Evolutionary conservation across 352 stramenopile species (phyloP).

Genomic region (Phytophthora pini): DNA sequence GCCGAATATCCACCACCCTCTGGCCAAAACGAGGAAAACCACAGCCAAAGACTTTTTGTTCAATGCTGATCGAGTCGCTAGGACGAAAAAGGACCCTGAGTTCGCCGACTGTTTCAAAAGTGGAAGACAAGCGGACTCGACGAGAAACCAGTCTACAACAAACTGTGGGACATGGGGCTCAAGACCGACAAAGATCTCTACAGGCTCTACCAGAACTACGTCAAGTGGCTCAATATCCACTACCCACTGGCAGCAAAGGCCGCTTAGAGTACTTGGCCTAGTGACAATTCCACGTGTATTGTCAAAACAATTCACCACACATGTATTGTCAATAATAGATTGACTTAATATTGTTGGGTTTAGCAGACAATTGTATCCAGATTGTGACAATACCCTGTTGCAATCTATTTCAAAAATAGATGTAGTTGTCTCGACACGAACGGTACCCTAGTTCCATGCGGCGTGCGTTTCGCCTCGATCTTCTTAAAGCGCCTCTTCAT

Average conservation of each 20-base stretch:
- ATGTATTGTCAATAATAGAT: neutral
- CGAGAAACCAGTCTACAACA: neutral
- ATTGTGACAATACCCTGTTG: no score
- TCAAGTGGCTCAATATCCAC: constrained; percentile 7
- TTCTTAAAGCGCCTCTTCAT: constrained; percentile 31
- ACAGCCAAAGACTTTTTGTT: constrained; percentile 1
- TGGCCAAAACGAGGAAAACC: neutral
- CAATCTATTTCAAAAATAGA: no score
- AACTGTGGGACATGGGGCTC: neutral
- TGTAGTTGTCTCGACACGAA: neutral
- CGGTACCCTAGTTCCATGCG: neutral
- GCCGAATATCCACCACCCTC: constrained; percentile 6
- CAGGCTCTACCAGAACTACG: constrained; percentile 13
- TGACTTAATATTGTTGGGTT: no score
- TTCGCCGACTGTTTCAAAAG: constrained; percentile 5
- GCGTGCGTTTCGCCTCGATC: constrained; percentile 34
- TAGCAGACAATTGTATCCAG: neutral
- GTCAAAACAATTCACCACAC: no score
- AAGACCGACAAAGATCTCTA: neutral
- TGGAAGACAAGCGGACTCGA: constrained; percentile 4
- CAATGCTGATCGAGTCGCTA: neutral
- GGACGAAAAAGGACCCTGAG: neutral
- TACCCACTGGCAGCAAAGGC: constrained; percentile 1
- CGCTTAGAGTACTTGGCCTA: neutral
- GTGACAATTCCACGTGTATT: neutral